Percentiles rank a stretch among this genome's conserved stretches.
Conservation (phyloP, 441 rosid genomes). For the Adansonia grandidieri region DNA sequence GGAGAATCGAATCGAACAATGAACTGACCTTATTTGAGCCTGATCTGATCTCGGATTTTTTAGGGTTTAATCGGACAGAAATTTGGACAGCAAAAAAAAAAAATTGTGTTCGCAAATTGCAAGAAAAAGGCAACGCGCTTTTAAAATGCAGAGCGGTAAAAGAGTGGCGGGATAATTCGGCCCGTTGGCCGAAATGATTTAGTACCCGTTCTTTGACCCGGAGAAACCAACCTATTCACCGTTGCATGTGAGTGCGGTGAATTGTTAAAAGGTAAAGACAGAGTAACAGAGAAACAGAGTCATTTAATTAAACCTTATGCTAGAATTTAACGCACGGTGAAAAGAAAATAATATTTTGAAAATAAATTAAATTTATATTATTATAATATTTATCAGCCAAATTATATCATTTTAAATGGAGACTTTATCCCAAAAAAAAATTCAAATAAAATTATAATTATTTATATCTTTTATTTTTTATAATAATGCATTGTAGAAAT, state of each 20-base stretch:
- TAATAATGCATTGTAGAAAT: too few relatives aligned
- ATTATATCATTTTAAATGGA: too few relatives aligned
- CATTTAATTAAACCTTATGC: too few relatives aligned
- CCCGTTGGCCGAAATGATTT: neutral
- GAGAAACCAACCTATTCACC: neutral
- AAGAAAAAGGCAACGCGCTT: slow-evolving; percentile 5
- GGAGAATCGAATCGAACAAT: neutral
- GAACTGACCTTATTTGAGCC: neutral
- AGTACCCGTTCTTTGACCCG: slow-evolving; percentile 9
- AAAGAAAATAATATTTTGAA: too few relatives aligned
- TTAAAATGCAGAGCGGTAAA: slow-evolving; percentile 24
- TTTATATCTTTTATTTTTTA: too few relatives aligned
- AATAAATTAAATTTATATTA: too few relatives aligned
- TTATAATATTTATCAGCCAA: too few relatives aligned
- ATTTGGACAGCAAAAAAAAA: neutral
- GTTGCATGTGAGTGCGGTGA: neutral
- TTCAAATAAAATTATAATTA: too few relatives aligned
- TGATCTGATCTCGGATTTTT: neutral
- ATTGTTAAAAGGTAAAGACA: too few relatives aligned
- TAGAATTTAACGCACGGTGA: too few relatives aligned
- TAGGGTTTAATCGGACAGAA: slow-evolving; percentile 12
- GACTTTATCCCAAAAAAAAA: too few relatives aligned
- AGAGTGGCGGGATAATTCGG: slow-evolving; percentile 36
- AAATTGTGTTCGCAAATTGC: neutral
- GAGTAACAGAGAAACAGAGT: too few relatives aligned